These are phyloP conservation scores for Ambrosia hybrid DNA, from an alignment of 140 eudicot genomes.

Conservation along the genomic window DNA sequence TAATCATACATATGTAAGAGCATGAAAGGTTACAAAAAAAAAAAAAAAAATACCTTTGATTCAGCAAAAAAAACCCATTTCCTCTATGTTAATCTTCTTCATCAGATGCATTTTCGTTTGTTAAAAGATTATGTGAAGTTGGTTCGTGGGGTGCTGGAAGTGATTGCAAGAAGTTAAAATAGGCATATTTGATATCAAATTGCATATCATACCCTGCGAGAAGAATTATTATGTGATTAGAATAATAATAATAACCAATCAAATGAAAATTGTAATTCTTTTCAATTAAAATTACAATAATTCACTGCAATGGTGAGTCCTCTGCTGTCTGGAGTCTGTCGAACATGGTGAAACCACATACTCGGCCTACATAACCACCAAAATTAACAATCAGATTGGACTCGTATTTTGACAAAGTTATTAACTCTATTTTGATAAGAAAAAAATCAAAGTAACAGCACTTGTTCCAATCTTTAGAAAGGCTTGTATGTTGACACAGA, in stretches of 20 bases:
- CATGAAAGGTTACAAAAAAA: background rate
- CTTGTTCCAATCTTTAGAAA: background rate
- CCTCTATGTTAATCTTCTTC: constrained; percentile 24
- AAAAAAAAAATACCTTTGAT: background rate
- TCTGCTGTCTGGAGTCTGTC: constrained; percentile 67
- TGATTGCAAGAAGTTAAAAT: constrained; percentile 92
- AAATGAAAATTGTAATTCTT: background rate
- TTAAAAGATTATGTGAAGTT: constrained; percentile 12
- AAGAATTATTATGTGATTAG: constrained; percentile 2
- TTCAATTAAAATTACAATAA: constrained; percentile 55
- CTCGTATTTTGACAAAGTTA: background rate
- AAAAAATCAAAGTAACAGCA: background rate
- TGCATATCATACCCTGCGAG: constrained; percentile 97
- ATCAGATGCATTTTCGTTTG: constrained; percentile 17
- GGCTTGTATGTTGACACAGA: background rate
- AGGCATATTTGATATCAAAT: constrained; percentile 90
- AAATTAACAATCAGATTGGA: background rate
- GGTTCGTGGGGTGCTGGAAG: constrained; percentile 30
- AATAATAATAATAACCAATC: background rate
- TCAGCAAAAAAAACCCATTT: background rate
- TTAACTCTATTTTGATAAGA: background rate
- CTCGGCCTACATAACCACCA: constrained; percentile 78
- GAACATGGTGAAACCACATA: constrained; percentile 99
- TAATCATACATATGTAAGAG: background rate
- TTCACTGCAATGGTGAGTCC: constrained; percentile 89